phyloP scores from a whole-genome alignment of 495 filamentous ascomycete genomes.

The Acidomyces sp. region DNA sequence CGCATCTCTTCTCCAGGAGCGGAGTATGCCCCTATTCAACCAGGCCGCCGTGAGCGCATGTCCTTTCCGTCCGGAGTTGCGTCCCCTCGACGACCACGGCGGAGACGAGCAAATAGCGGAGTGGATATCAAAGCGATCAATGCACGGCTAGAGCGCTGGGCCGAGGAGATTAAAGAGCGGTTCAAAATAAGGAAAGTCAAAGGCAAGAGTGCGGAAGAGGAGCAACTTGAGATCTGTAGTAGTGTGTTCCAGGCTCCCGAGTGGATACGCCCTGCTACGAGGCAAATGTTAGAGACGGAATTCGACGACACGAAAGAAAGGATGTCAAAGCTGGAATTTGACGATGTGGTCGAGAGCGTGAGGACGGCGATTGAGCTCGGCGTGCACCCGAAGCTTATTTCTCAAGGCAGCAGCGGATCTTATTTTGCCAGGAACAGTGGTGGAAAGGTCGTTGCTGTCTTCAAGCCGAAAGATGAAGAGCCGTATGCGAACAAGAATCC shows the following conservation, averaged over 20 bases:
- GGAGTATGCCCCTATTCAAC: constrained; percentile 55
- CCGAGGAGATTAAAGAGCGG: constrained; percentile 92
- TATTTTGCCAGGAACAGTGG: constrained; percentile 90
- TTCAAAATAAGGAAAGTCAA: constrained; percentile 80
- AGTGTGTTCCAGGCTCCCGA: constrained; percentile 91
- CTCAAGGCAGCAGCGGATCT: constrained; percentile 90
- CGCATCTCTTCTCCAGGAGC: constrained; percentile 47
- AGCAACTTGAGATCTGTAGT: constrained; percentile 88
- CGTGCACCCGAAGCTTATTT: constrained; percentile 87
- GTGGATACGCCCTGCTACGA: constrained; percentile 60
- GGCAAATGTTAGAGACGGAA: constrained; percentile 53
- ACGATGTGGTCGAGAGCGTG: constrained; percentile 81
- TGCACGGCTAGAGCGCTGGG: constrained; percentile 88
- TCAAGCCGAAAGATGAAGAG: constrained; percentile 99
- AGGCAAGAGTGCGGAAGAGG: constrained; percentile 63
- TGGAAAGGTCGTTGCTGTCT: constrained; percentile 91
- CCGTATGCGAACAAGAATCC: constrained; percentile 54
- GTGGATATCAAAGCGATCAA: constrained; percentile 99
- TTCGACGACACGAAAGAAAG: constrained; percentile 39
- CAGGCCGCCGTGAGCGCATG: constrained; percentile 49
- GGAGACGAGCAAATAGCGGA: constrained; percentile 63
- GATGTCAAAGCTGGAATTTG: constrained; percentile 69
- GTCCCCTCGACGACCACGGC: constrained; percentile 37
- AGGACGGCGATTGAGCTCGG: constrained; percentile 78
- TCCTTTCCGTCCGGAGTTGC: constrained; percentile 35